Base-by-base conservation (phyloP, 805 yeast genomes). In the Candida lessepsii region DNA sequence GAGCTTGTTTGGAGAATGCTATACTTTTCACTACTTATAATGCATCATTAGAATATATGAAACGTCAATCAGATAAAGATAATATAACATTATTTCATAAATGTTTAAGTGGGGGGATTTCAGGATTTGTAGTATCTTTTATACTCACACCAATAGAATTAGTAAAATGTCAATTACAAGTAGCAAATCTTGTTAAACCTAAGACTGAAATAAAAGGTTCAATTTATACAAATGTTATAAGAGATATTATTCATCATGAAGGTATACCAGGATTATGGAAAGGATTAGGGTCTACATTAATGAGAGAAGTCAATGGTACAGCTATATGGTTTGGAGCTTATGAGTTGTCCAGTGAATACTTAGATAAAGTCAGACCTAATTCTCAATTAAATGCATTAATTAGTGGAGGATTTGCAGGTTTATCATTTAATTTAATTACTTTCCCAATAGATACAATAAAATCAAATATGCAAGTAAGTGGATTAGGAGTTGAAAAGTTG, bases 261-360 rank as follows among this genome's bases (percentile, higher is more conserved):
- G 96, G 97, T 0, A 5, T 86, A 0, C 30, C 50, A 8, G 96
- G 96, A 0, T 70, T 90, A 45, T 90, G 96, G 96, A 77, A 77
- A 47, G 98, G 98, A 2, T 89, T 89, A 49, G 67, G 80, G 0
- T 81, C 93, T 15, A 90, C 98, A 0, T 63, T 87, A 35, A 47
- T 86, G 2, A 74, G 97, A 52, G 98, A 90, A 57, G 74, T 86
- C 27, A 83, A 89, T 20, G 97, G 97, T 6, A 86, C 96, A 2
- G 86, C 95, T 3, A 81, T 91, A 2, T 90, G 97, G 97, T 90
- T 90, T 65, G 91, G 96, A 0, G 78, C 93, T 13, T 89, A 89
- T 58, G 96, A 89, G 56, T 63, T 72, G 32, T 63, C 75, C 6
- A 58, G 66, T 15, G 51, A 52, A 1, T 48, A 53, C n/a, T 64